Percentiles rank a stretch among this genome's conserved stretches.
Evolutionary conservation across 176 grass and related monocot genomes (phyloP).

Genomic region (Oryza meyeriana): DNA sequence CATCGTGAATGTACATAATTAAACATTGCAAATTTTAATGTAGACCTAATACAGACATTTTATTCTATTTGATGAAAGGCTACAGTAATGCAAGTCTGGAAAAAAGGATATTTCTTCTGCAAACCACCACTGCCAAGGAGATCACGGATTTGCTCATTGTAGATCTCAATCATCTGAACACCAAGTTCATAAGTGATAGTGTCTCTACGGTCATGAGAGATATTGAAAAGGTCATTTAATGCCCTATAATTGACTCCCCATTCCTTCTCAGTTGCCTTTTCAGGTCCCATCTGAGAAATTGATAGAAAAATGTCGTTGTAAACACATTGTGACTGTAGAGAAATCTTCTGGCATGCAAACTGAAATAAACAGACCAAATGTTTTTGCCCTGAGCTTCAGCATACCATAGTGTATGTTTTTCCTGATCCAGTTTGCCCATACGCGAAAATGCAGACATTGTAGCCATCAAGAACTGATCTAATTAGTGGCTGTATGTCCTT

Average conservation of each 20-base stretch:
- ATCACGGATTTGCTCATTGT: conserved; percentile 94
- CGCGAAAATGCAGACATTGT: conserved; percentile 95
- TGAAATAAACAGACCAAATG: conserved; percentile 9
- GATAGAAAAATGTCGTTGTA: conserved; percentile 20
- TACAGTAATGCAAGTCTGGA: conserved; percentile 21
- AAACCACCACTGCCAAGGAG: conserved; percentile 61
- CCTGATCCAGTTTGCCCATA: conserved; percentile 99
- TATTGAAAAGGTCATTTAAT: conserved; percentile 81
- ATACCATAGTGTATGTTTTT: conserved; percentile 97
- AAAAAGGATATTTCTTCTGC: conserved; percentile 92
- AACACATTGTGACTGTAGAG: conserved; percentile 6
- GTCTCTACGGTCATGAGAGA: conserved; percentile 57
- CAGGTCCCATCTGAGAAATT: conserved; percentile 65
- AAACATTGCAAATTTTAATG: background rate
- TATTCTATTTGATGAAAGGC: background rate
- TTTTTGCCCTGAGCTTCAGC: conserved; percentile 17
- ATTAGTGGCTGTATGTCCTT: conserved; percentile 80
- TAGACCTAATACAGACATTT: background rate
- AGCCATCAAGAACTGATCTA: conserved; percentile 91
- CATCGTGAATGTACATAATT: background rate
- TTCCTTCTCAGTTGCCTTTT: conserved; percentile 62
- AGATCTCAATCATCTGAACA: conserved; percentile 98
- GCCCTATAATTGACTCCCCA: conserved; percentile 92
- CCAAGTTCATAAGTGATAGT: conserved; percentile 66
- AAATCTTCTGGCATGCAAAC: conserved; percentile 7